These are phyloP conservation scores for Trifolium subterraneum DNA, from an alignment of 306 rosid species.

Conservation along the genomic window DNA sequence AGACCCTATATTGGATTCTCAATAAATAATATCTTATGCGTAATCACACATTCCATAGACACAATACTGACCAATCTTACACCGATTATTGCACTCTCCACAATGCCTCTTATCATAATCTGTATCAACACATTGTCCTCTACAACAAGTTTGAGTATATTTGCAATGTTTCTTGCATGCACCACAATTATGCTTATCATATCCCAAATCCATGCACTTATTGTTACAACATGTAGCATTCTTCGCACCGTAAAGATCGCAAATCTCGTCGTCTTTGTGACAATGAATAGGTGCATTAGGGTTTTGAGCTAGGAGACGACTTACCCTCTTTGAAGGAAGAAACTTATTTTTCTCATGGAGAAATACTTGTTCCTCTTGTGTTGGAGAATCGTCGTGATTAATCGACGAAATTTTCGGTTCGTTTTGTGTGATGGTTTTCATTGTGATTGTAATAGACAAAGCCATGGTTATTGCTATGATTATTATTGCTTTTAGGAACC, in stretches of 20 bases:
- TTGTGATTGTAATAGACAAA: slow-evolving; percentile 66
- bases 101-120: slow-evolving; percentile 82
- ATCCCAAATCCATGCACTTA: slow-evolving; percentile 65
- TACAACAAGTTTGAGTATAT: slow-evolving; percentile 67
- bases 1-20: slow-evolving; percentile 9
- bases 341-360: slow-evolving; percentile 1
- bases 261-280: slow-evolving; percentile 58
- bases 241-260: slow-evolving; percentile 29
- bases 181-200: slow-evolving; percentile 70
- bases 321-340: slow-evolving; percentile 63
- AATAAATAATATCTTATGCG: slow-evolving; percentile 50
- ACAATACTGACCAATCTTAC: slow-evolving; percentile 51
- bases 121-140: slow-evolving; percentile 68
- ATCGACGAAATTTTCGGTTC: slow-evolving; percentile 11
- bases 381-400: not conserved
- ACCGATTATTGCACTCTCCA: slow-evolving; percentile 63
- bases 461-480: slow-evolving; percentile 80
- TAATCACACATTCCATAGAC: slow-evolving; percentile 74
- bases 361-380: not conserved
- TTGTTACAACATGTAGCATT: slow-evolving; percentile 78
- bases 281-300: slow-evolving; percentile 63
- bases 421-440: slow-evolving; percentile 42
- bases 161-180: slow-evolving; percentile 74
- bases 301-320: slow-evolving; percentile 59
- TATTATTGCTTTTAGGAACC: slow-evolving; percentile 53